Evolutionary conservation across 2,329 filamentous ascomycete genomes (phyloP).

Genomic region (Claviceps fusiformis): DNA sequence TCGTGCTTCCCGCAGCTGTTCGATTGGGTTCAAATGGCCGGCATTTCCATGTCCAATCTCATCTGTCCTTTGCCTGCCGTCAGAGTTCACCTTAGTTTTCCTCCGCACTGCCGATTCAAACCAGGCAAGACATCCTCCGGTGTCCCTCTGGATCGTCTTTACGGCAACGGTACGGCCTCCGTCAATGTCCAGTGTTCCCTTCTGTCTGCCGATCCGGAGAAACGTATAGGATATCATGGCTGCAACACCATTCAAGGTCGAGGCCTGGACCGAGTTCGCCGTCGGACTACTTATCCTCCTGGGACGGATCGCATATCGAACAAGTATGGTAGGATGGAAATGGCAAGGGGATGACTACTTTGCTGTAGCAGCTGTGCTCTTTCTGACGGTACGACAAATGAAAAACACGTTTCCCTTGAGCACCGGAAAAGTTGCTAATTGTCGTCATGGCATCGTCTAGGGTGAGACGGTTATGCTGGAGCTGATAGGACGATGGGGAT

Average conservation of each 20-base stretch:
- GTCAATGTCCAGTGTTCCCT: neutral
- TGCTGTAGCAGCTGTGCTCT: slow-evolving; percentile 19
- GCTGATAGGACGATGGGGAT: slow-evolving; percentile 15
- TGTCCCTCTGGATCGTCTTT: too few relatives aligned
- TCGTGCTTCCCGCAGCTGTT: neutral
- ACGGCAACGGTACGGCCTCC: neutral
- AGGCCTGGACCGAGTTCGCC: slow-evolving; percentile 30
- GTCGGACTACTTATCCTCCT: slow-evolving; percentile 24
- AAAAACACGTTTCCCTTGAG: neutral
- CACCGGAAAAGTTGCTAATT: neutral
- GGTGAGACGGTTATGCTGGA: slow-evolving; percentile 19
- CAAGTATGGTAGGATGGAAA: slow-evolving; percentile 24
- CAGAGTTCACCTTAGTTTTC: neutral
- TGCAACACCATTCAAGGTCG: slow-evolving; percentile 27
- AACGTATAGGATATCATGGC: neutral
- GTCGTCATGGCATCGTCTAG: neutral
- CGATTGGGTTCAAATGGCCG: neutral
- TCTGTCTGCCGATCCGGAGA: neutral
- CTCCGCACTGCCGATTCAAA: too few relatives aligned
- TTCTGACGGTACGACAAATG: slow-evolving; percentile 22
- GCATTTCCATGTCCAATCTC: neutral
- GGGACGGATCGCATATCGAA: slow-evolving; percentile 24
- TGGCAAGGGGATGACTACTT: slow-evolving; percentile 31
- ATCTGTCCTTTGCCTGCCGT: neutral
- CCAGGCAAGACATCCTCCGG: neutral